A percentile compares a stretch with the other conserved stretches of the same genome.
These are phyloP conservation scores for Alternaria sp. DNA, from an alignment of 2,329 filamentous ascomycete species.

Conservation along the genomic window DNA sequence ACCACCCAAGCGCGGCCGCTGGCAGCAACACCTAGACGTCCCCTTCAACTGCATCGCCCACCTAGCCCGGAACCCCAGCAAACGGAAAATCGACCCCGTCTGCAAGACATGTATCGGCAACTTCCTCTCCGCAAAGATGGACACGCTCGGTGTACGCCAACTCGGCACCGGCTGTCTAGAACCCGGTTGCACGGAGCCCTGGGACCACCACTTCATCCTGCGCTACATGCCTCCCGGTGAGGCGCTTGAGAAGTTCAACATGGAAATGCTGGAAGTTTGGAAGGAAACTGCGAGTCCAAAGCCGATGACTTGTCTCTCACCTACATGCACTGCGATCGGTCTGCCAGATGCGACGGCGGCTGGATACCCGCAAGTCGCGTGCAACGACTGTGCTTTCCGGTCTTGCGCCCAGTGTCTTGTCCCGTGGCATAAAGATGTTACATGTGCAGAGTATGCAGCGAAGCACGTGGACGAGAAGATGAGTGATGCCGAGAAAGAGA, in stretches of 20 bases:
- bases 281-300: conserved; percentile 11
- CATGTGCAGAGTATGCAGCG: conserved; percentile 30
- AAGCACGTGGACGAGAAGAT: conserved; percentile 26
- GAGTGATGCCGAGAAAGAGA: conserved; percentile 28
- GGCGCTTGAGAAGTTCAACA: conserved; percentile 31
- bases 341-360: conserved; percentile 20
- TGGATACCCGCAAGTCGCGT: conserved; percentile 36
- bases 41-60: conserved; percentile 31
- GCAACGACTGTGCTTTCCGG: conserved; percentile 23
- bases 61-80: conserved; percentile 26
- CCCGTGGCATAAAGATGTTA: conserved; percentile 32
- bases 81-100: conserved; percentile 30
- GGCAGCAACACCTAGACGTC: conserved; percentile 4
- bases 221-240: conserved; percentile 24
- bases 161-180: conserved; percentile 31
- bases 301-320: conserved; percentile 23
- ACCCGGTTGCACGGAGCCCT: conserved; percentile 25
- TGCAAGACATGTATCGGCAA: conserved; percentile 36
- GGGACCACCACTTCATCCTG: conserved; percentile 26
- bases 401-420: conserved; percentile 30
- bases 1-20: conserved; percentile 4
- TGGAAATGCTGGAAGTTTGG: conserved; percentile 33
- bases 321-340: conserved; percentile 19
- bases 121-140: conserved; percentile 28
- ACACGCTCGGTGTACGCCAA: conserved; percentile 27